Conservation (phyloP, 129 eudicot species). For the Tagetes patula region DNA sequence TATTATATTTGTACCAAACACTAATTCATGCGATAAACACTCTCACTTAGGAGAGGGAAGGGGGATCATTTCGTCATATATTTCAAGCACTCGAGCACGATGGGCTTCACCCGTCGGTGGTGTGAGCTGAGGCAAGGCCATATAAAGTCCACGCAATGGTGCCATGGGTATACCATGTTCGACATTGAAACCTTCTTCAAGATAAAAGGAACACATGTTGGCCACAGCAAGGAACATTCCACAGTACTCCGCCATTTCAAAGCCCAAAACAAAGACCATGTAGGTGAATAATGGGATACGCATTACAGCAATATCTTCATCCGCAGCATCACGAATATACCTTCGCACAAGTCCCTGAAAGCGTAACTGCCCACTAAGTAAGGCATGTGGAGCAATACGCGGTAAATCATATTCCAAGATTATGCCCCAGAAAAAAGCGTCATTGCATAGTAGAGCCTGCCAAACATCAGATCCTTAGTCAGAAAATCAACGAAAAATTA, state of each 20-base stretch:
- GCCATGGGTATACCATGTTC: background rate
- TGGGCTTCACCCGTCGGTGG: background rate
- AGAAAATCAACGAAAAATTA: background rate
- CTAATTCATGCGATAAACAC: background rate
- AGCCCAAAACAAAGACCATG: constrained; percentile 1
- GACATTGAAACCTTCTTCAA: background rate
- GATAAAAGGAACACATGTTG: constrained; percentile 2
- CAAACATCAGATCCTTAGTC: background rate
- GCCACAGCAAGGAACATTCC: constrained; percentile 14
- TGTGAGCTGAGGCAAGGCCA: background rate
- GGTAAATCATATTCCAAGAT: background rate
- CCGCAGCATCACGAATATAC: background rate
- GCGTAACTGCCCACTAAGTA: background rate
- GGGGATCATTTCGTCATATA: background rate
- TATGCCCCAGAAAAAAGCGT: constrained; percentile 16
- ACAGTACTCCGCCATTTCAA: background rate
- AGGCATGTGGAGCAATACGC: background rate
- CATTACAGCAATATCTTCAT: constrained; percentile 4
- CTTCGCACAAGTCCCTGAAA: constrained; percentile 19
- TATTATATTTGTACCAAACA: background rate
- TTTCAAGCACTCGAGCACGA: constrained; percentile 6
- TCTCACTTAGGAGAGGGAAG: background rate
- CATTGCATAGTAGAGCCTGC: constrained; percentile 17
- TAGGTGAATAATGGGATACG: constrained; percentile 16
- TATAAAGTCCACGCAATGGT: background rate